Conservation (phyloP, 257 asterid genomes). For the Linderniella brevidens region DNA sequence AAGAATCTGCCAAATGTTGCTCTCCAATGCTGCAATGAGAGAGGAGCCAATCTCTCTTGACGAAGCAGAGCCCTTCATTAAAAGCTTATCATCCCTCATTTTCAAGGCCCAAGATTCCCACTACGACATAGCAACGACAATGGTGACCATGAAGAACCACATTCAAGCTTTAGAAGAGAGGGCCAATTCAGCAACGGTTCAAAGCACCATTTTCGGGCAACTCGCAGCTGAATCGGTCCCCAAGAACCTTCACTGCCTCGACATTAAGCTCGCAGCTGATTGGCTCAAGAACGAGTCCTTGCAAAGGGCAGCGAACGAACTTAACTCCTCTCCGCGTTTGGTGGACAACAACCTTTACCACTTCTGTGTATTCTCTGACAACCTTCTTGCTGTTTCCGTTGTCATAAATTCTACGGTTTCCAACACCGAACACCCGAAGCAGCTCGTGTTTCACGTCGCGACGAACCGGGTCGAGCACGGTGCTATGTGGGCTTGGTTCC, state of each 20-base stretch:
- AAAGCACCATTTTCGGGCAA: slow-evolving; percentile 44
- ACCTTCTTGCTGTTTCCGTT: slow-evolving; percentile 43
- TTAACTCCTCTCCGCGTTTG: slow-evolving; percentile 37
- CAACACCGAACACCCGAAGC: slow-evolving; percentile 56
- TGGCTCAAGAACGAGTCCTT: slow-evolving; percentile 31
- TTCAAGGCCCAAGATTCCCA: slow-evolving; percentile 56
- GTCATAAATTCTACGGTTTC: slow-evolving; percentile 56
- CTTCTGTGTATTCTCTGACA: slow-evolving; percentile 68
- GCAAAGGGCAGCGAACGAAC: slow-evolving; percentile 30
- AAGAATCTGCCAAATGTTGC: slow-evolving; percentile 45
- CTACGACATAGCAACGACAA: slow-evolving; percentile 65
- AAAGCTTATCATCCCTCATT: slow-evolving; percentile 46
- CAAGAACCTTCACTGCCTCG: slow-evolving; percentile 43
- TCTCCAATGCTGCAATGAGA: slow-evolving; percentile 54
- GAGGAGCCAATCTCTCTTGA: slow-evolving; percentile 44
- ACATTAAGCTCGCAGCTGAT: slow-evolving; percentile 38
- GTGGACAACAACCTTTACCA: slow-evolving; percentile 58
- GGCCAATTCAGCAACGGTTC: slow-evolving; percentile 36
- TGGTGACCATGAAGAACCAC: slow-evolving; percentile 56
- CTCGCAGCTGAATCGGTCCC: slow-evolving; percentile 50
- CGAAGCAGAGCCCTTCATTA: slow-evolving; percentile 54
- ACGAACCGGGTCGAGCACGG: slow-evolving; percentile 45
- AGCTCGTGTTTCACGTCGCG: slow-evolving; percentile 61
- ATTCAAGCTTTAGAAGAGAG: slow-evolving; percentile 58
- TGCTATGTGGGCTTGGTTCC: slow-evolving; percentile 63